phyloP scores from a whole-genome alignment of 768 basidiomycete genomes.

The Gloeopeniophorella convolvens region DNA sequence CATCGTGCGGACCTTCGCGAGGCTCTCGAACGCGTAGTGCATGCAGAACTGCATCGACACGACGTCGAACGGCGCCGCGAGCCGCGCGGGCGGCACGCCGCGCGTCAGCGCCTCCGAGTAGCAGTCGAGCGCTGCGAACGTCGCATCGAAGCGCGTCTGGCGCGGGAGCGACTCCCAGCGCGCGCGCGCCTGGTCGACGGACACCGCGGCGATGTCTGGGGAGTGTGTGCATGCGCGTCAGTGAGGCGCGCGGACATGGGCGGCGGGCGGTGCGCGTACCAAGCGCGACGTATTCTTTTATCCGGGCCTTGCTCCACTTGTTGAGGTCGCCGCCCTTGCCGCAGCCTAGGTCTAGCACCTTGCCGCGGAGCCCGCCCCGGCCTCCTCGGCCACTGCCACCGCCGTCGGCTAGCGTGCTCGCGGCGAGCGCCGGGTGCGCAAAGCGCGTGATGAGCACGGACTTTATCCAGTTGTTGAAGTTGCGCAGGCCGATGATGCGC shows the following conservation, averaged over 20 bases:
- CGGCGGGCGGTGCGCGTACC: constrained; percentile 40
- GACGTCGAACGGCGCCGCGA: constrained; percentile 77
- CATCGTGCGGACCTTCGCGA: constrained; percentile 84
- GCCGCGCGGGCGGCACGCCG: constrained; percentile 55
- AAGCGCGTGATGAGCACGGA: constrained; percentile 92
- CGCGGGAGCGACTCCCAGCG: constrained; percentile 54
- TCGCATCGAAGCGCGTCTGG: constrained; percentile 59
- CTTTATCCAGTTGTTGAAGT: constrained; percentile 99
- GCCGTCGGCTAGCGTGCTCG: constrained; percentile 14
- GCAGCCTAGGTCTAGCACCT: constrained; percentile 93
- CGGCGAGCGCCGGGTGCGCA: constrained; percentile 58
- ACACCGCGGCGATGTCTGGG: constrained; percentile 83
- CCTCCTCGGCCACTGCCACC: constrained; percentile 26
- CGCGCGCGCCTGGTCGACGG: constrained; percentile 78
- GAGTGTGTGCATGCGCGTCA: constrained; percentile 1
- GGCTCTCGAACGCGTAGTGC: constrained; percentile 98
- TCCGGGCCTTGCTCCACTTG: constrained; percentile 88
- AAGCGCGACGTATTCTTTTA: constrained; percentile 72
- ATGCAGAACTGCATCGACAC: constrained; percentile 99
- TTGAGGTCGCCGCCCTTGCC: constrained; percentile 98
- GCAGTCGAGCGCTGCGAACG: constrained; percentile 85
- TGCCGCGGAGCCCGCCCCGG: constrained; percentile 41
- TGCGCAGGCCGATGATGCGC: constrained; percentile 94
- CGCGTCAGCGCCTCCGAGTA: constrained; percentile 67
- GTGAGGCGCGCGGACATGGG: constrained; percentile 1